phyloP scores from a whole-genome alignment of 1,284 basidiomycete genomes.

The Volvariella surrecta region DNA sequence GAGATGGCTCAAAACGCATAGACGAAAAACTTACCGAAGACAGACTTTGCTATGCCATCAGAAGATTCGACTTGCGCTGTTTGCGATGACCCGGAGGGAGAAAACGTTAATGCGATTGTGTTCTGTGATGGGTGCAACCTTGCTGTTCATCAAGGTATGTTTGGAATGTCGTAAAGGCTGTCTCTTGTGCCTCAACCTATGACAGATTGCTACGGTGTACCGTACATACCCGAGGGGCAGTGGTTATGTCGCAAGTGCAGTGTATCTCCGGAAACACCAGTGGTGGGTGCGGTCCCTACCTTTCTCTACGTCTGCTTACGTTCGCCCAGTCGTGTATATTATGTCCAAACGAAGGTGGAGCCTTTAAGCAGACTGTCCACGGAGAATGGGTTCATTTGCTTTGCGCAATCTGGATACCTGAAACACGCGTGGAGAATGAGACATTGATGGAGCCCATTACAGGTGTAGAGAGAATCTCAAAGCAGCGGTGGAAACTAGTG shows the following conservation, averaged over 20 bases:
- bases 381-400: constrained; percentile 96
- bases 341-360: constrained; percentile 95
- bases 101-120: constrained; percentile 98
- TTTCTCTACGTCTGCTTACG: constrained; percentile 3
- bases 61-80: constrained; percentile 96
- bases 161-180: neutral
- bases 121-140: constrained; percentile 99
- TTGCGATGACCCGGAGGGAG: constrained; percentile 97
- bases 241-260: constrained; percentile 99
- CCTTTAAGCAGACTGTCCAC: constrained; percentile 94
- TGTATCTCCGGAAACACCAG: constrained; percentile 93
- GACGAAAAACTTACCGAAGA: constrained; percentile 89
- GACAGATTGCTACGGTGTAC: constrained; percentile 96
- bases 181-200: neutral
- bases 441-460: constrained; percentile 99
- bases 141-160: constrained; percentile 92
- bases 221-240: constrained; percentile 98
- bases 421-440: constrained; percentile 89
- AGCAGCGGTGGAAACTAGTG: constrained; percentile 91
- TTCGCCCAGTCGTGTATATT: constrained; percentile 78
- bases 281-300: constrained; percentile 44
- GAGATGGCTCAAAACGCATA: constrained; percentile 20
- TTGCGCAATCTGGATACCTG: constrained; percentile 98
- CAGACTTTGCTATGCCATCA: constrained; percentile 72
- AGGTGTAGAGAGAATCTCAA: constrained; percentile 82